Evolutionary conservation across 2,329 filamentous ascomycete species (phyloP).

Genomic region (Botrytis squamosa): DNA sequence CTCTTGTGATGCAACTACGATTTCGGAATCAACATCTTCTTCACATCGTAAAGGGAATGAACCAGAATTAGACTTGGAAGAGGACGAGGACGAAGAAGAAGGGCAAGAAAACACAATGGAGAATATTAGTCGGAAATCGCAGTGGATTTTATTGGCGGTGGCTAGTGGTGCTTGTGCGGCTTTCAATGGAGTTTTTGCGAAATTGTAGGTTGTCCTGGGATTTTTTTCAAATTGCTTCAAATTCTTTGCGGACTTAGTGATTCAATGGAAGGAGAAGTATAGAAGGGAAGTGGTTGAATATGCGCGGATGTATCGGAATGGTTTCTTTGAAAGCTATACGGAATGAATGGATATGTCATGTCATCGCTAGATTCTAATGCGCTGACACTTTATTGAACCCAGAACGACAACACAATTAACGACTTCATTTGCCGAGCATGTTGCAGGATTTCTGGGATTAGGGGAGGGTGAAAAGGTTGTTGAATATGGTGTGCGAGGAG

Average conservation of each 20-base stretch:
- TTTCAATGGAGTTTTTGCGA: slow-evolving; percentile 73
- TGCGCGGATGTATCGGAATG: background rate
- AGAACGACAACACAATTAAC: slow-evolving; percentile 57
- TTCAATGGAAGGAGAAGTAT: background rate
- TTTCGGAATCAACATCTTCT: slow-evolving; percentile 2
- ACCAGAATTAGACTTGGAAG: slow-evolving; percentile 10
- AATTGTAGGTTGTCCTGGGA: slow-evolving; percentile 57
- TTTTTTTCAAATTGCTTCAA: background rate
- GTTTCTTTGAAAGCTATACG: background rate
- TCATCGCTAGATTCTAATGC: background rate
- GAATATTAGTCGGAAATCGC: slow-evolving; percentile 42
- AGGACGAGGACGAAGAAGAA: slow-evolving; percentile 1
- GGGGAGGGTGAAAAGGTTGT: slow-evolving; percentile 47
- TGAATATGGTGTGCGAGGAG: slow-evolving; percentile 51
- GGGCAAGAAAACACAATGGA: slow-evolving; percentile 30
- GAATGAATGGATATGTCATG: background rate
- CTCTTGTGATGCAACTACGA: background rate
- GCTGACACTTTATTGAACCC: slow-evolving; percentile 21
- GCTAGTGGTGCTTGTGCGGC: slow-evolving; percentile 76
- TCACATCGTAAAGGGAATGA: slow-evolving; percentile 10
- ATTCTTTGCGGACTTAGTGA: background rate
- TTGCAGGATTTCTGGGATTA: slow-evolving; percentile 48
- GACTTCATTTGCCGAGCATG: slow-evolving; percentile 48
- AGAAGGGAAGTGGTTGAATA: background rate
- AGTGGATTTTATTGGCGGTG: slow-evolving; percentile 68